Conservation (phyloP, 306 rosid genomes). For the Corylus heterophylla region DNA sequence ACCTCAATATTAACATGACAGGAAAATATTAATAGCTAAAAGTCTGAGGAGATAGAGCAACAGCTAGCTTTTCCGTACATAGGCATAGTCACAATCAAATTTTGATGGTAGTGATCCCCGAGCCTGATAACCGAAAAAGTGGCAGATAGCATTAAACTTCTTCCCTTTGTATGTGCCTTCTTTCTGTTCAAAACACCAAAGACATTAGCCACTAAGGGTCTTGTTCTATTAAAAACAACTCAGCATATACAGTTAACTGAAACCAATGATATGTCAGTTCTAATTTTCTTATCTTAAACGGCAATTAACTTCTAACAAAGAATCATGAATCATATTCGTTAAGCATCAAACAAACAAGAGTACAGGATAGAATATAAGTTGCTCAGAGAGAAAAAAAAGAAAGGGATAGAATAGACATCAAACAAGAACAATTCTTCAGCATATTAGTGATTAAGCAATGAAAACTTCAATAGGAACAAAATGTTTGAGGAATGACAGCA, state of each 20-base stretch:
- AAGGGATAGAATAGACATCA: background rate
- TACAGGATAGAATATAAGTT: background rate
- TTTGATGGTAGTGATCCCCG: conserved; percentile 98
- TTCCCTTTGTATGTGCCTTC: conserved; percentile 96
- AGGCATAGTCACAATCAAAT: conserved; percentile 96
- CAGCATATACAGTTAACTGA: background rate
- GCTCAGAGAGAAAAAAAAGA: background rate
- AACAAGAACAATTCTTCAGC: background rate
- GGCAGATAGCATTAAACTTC: conserved; percentile 97
- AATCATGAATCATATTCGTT: background rate
- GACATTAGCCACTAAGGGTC: conserved; percentile 6
- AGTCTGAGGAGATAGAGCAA: conserved; percentile 20
- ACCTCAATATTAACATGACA: conserved; percentile 18
- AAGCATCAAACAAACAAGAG: conserved; percentile 10
- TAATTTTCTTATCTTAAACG: conserved; percentile 17
- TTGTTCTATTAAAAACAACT: background rate
- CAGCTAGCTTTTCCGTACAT: conserved; percentile 51
- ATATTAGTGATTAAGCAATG: background rate
- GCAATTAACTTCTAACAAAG: conserved; percentile 7
- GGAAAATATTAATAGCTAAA: conserved; percentile 5
- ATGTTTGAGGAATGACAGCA: background rate
- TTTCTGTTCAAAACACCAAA: conserved; percentile 61
- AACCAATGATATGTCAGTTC: conserved; percentile 2
- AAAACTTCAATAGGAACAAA: background rate
- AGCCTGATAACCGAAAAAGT: conserved; percentile 98